Base-by-base conservation (phyloP, 2,329 filamentous ascomycete genomes). In the Dendrostoma leiphaemia region DNA sequence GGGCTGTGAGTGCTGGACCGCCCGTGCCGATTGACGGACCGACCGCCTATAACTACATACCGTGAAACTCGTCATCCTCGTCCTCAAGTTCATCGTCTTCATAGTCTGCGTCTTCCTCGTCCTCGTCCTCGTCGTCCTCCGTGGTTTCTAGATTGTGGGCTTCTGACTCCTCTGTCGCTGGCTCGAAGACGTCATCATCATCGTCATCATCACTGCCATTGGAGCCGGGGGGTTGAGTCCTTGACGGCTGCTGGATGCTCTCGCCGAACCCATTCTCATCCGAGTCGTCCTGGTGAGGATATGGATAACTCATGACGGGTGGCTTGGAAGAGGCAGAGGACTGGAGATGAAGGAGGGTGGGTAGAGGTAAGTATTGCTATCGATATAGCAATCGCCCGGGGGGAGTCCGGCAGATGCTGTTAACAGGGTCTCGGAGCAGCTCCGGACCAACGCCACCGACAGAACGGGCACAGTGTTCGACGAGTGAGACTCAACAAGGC, bases 31-130 rank as follows among this genome's bases (percentile, higher is more conserved):
- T n/a, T n/a, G n/a, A n/a, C n/a, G n/a, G n/a, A n/a, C n/a, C n/a
- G 7, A 12, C 7, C 21, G 12, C 26, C 9, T 15, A 10, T 15
- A 7, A 21, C 23, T 12, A 57, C 48, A 31, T 12, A 58, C 57
- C 57, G 28, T 59, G 54, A 13, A 51, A 53, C 6, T 63, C 59
- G 24, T 65, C 62, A 2, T 65, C 62, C 4, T 60, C 58, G 6
- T 65, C 63, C 15, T 61, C 69, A 19, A 69, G n/a, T n/a, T n/a
- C n/a, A n/a, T n/a, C 64, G 21, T 69, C 67, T 12, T 59, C 53
- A 2, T 62, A 60, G 23, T 63, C 58, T 21, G 63, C 62, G 19
- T 61, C 54, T 3, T 55, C 58, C 24, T 45, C 57, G n/a, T 68
- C 65, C 1, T 62, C 51, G 2, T 53, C 45, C 10, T 59, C 58